phyloP scores from a whole-genome alignment of 495 filamentous ascomycete species.

The Penicillium paxilli region DNA sequence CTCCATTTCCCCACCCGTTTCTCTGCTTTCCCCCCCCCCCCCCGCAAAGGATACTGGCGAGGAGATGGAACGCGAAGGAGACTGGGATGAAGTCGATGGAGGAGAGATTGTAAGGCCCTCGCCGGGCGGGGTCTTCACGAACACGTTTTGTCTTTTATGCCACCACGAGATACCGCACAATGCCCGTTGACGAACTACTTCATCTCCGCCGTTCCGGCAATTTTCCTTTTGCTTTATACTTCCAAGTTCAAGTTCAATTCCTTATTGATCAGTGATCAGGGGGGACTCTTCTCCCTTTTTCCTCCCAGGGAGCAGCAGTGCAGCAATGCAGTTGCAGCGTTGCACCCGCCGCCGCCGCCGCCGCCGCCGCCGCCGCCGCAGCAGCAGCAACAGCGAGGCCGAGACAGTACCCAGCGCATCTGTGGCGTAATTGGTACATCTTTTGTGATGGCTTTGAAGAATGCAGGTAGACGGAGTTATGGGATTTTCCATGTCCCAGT shows the following conservation, averaged over 20 bases:
- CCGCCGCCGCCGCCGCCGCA: no score
- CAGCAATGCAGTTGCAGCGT: no score
- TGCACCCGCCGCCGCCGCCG: no score
- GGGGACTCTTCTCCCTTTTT: no score
- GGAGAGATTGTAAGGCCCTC: conserved; percentile 11
- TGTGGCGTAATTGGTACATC: conserved; percentile 2
- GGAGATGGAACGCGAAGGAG: conserved; percentile 4
- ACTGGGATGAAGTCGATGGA: conserved; percentile 6
- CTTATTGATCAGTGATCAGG: no score
- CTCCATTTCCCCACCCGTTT: not conserved
- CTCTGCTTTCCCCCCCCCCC: not conserved
- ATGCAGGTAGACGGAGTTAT: conserved; percentile 17
- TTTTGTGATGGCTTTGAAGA: conserved; percentile 3
- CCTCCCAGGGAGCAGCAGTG: no score
- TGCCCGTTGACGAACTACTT: conserved; percentile 33
- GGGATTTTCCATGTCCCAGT: conserved; percentile 12
- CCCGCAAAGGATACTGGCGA: not conserved
- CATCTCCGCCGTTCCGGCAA: conserved; percentile 10
- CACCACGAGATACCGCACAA: conserved; percentile 36
- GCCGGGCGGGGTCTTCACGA: conserved; percentile 27
- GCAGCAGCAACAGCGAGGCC: not conserved
- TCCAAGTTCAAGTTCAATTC: no score
- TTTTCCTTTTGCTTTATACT: not conserved
- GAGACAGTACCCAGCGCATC: not conserved
- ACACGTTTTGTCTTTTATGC: conserved; percentile 28